These are phyloP conservation scores for Solanum virginianum DNA, from an alignment of 257 asterid genomes.

Conservation along the genomic window DNA sequence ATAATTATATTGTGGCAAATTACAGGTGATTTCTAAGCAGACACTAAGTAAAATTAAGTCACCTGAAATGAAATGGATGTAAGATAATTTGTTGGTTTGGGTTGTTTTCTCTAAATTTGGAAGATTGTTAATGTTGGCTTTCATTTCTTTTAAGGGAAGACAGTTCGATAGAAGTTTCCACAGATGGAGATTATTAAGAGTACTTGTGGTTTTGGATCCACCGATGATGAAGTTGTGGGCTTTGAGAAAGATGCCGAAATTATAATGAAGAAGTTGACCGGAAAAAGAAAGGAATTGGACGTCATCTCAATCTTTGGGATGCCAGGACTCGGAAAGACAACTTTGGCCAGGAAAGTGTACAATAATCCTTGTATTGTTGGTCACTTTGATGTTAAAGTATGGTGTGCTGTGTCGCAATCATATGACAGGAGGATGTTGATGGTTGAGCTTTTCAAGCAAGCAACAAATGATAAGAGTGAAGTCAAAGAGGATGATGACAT, in stretches of 20 bases:
- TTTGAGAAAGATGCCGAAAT: not conserved
- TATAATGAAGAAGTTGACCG: not conserved
- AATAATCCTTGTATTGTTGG: not conserved
- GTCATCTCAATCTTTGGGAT: not conserved
- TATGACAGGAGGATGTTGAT: not conserved
- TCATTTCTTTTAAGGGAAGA: no score
- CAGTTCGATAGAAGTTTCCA: no score
- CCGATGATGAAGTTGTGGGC: not conserved
- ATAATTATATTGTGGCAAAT: no score
- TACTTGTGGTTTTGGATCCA: not conserved
- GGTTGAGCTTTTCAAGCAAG: not conserved
- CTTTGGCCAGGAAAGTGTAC: not conserved
- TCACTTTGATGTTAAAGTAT: not conserved
- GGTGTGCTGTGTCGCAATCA: not conserved
- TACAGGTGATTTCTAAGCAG: no score
- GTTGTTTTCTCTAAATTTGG: no score
- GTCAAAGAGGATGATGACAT: not conserved
- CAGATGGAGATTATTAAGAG: no score
- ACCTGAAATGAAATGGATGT: no score
- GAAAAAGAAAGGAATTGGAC: not conserved
- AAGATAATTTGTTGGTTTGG: no score
- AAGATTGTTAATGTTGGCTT: no score
- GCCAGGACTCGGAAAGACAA: not conserved
- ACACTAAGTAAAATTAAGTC: no score
- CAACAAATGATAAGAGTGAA: accelerated